Evolutionary conservation across 139 green algal species (phyloP), one percentile per base, ranked within the genome.

Genomic region (Pedinophyceae sp.): DNA sequence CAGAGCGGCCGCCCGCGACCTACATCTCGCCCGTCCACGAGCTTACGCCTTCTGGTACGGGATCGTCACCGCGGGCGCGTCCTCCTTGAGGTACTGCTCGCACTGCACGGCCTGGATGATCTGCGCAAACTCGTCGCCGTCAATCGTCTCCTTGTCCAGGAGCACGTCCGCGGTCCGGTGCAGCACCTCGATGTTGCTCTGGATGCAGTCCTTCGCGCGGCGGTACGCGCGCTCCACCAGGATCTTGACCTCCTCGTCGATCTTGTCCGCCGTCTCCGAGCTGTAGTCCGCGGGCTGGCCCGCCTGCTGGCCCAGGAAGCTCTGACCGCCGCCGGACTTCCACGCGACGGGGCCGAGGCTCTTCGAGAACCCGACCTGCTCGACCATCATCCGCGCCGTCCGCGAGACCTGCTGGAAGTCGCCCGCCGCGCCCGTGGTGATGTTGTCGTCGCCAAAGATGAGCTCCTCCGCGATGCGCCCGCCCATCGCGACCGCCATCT

Each of bases 381-480:
- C 84, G 3, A 99, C 73, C 92, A 99, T 99, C 62, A 93, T 81
- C 55, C 76, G 63, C 0, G 82, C 82, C 19, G 76, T 84, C 56
- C 78, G 74, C 17, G 75, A 38, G 41, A 65, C 67, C 70, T 89
- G 82, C 78, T 90, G 78, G 82, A 97, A 95, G 68, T 97, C 89
- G 34, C 77, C 76, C 0, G 70, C 85, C 13, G 80, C 84, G 58
- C 90, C 91, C 2, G 92, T 99, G 49, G 92, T 99, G 50, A 98
- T 89, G 57, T 95, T 75, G 29, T 98, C 75, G 52, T 80, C 71
- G 18, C 92, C 92, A 50, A 96, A 98, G 61, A 99, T 99, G 1
- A 99, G 70, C 83, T 99, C 92, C 82, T 99, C 92, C 10, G 92
- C 92, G 48, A 99, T 83, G 34, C 92, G 87, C 46, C 87, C 87